Evolutionary conservation across 148 eudicot genomes (phyloP).

Genomic region (Salicornia ramosissima): DNA sequence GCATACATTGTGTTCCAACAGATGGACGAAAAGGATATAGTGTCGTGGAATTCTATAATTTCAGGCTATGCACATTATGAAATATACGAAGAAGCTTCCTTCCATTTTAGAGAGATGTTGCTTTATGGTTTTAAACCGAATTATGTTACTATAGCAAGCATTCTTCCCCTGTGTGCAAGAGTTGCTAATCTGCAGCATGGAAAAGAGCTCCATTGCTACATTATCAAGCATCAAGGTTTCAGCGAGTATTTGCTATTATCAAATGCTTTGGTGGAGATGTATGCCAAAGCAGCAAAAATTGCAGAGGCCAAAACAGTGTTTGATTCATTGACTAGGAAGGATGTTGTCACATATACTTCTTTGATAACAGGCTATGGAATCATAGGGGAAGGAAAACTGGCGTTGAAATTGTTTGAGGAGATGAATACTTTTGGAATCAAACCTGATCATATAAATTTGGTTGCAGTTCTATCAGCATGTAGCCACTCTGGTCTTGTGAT

Average conservation of each 20-base stretch:
- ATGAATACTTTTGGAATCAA: conserved; percentile 49
- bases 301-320: conserved; percentile 47
- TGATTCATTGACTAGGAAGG: conserved; percentile 44
- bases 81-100: conserved; percentile 59
- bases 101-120: conserved; percentile 73
- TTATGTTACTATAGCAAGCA: conserved; percentile 65
- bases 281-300: conserved; percentile 68
- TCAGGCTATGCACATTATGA: conserved; percentile 63
- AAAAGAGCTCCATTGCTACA: conserved; percentile 70
- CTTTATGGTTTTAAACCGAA: conserved; percentile 56
- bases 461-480: conserved; percentile 74
- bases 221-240: conserved; percentile 47
- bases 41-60: conserved; percentile 80
- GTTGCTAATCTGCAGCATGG: conserved; percentile 68
- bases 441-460: conserved; percentile 69
- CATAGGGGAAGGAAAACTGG: conserved; percentile 59
- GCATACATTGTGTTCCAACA: conserved; percentile 51
- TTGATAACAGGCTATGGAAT: conserved; percentile 69
- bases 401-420: conserved; percentile 59
- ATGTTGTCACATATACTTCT: conserved; percentile 72
- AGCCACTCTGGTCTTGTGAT: conserved; percentile 76
- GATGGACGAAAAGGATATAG: conserved; percentile 43
- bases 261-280: conserved; percentile 72
- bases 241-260: conserved; percentile 43
- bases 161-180: conserved; percentile 71